A percentile compares a stretch with the other conserved stretches of the same genome.
These are phyloP conservation scores for Naganishia onofrii DNA, from an alignment of 768 basidiomycete genomes.

Conservation along the genomic window DNA sequence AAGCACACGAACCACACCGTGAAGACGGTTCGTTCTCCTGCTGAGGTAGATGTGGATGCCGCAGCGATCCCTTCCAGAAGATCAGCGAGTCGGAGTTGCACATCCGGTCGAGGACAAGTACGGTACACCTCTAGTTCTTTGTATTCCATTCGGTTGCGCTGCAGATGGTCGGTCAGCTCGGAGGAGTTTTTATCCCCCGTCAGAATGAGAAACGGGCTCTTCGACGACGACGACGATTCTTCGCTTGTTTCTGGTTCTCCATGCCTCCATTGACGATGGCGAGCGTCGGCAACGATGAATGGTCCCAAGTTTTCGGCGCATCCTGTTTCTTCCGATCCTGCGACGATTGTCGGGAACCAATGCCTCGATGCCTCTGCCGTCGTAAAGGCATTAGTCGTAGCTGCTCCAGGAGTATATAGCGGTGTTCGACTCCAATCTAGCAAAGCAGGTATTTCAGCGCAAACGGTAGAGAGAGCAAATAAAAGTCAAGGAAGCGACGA, in stretches of 20 bases:
- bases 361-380: not conserved
- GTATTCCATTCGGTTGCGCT: not conserved
- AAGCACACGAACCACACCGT: constrained; percentile 18
- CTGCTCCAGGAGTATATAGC: constrained; percentile 5
- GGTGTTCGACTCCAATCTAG: constrained; percentile 11
- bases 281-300: constrained; percentile 16
- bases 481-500: not conserved
- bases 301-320: constrained; percentile 2
- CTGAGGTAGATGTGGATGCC: not conserved
- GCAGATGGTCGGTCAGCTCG: constrained; percentile 1
- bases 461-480: too few relatives aligned
- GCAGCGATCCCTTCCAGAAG: not conserved
- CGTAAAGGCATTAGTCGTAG: constrained; percentile 9
- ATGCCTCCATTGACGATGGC: not conserved
- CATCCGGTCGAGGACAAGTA: not conserved
- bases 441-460: not conserved
- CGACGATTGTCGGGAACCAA: constrained; percentile 14
- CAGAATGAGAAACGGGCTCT: constrained; percentile 1
- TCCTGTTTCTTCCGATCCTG: constrained; percentile 1
- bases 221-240: too few relatives aligned
- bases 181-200: constrained; percentile 15
- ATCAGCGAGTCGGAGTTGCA: not conserved
- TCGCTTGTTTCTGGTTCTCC: not conserved
- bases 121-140: constrained; percentile 17
- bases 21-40: not conserved